Evolutionary conservation across 106 monocot species (phyloP), one percentile per base, ranked within the genome.

Genomic region (Amphibolis antarctica): DNA sequence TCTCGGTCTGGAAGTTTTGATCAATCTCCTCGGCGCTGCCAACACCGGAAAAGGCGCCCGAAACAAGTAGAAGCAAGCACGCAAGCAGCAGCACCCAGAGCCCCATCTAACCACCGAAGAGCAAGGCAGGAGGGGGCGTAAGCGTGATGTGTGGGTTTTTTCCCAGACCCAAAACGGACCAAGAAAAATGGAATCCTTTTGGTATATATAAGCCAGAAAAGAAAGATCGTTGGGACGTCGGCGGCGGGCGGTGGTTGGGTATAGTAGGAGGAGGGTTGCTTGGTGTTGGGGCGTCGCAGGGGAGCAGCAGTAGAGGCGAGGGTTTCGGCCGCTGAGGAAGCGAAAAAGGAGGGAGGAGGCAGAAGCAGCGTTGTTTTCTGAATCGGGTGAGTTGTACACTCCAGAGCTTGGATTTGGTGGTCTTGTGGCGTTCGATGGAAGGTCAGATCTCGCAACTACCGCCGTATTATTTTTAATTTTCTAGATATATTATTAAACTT

Each of bases 1-100:
- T 27, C 43, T 74, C 74, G 1, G 61, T 67, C 60, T 53, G 60
- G 31, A 28, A 61, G 27, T 31, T 51, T 27, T 51, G 67, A 4
- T 67, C 60, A 4, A 73, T 5, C 50, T 52, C 67, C 29, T 50
- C 27, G 7, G 59, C 56, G n/a, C 59, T 60, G 15, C 46, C 44
- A 6, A 17, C 42, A 25, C 51, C 65, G 17, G 28, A 31, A 26
- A 46, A 10, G 3, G 54, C 42, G 18, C 52, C 26, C 23, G 52
- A 46, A 53, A 26, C 15, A 19, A 27, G 14, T 19, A 65, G 55
- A 65, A 65, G 36, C 5, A 64, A 18, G 22, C 4, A 55, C 55
- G 56, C n/a, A 51, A 50, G 48, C 58, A n/a, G n/a, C 66, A 55
- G 57, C 27, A 14, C 29, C 65, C 46, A 29, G 9, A 2, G 7